Evolutionary conservation across 768 basidiomycete genomes (phyloP), one percentile per base, ranked within the genome.

Genomic region (Lenzites betulinus): DNA sequence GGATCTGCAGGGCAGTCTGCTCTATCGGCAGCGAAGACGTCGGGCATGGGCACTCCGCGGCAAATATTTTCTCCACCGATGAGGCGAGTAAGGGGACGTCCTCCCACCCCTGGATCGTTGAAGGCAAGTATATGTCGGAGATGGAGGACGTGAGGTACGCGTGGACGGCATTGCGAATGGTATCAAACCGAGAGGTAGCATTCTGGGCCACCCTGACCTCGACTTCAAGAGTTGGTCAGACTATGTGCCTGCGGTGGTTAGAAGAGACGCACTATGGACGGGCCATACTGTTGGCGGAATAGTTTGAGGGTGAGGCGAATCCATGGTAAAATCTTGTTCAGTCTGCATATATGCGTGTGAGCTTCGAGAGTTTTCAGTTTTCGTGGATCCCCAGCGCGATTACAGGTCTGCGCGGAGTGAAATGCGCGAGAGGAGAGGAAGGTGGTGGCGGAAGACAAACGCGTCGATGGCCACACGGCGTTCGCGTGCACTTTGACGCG

Each of bases 61-160:
- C 85, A 7, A 78, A 74, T 55, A 98, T 89, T 49, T 79, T 81
- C 58, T 96, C 92, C 41, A 97, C 87, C 42, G 91, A 86, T 30
- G 85, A 77, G 0, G 79, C 79, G 11, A 98, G 81, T 46, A 89
- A 82, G 12, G 85, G 80, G 25, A 90, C 79, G 35, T 86, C 85
- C 62, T 91, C 83, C 93, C 93, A 97, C 22, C 92, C 93, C 41
- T 81, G 77, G 6, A 96, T 75, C 16, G 78, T 79, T 7, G 88
- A 90, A 7, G 91, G 88, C 18, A 92, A 78, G 46, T 82, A 79
- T 35, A 96, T 79, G 20, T 85, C 81, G 49, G 87, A 82, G 54
- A 87, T 85, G 11, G 88, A 87, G 18, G 74, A 69, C 18, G 73
- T 70, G 42, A 87, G 75, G 64, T 76, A 92, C 23, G 82, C 71